These are phyloP conservation scores for Mucor sp. DNA, from an alignment of 371 early-diverging fungal genomes.

Conservation along the genomic window DNA sequence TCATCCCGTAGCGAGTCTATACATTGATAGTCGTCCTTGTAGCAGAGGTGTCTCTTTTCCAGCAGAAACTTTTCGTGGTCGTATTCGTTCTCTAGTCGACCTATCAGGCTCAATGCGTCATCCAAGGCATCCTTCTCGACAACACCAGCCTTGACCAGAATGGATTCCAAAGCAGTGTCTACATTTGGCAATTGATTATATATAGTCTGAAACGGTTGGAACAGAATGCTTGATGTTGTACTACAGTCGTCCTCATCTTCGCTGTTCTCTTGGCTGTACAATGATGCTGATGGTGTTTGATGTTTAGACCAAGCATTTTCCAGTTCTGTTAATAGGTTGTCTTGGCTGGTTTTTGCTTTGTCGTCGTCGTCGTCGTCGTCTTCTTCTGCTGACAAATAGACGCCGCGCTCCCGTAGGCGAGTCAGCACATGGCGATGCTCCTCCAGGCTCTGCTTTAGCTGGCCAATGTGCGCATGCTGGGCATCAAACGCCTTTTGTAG, in stretches of 20 bases:
- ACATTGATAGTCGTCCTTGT: not conserved
- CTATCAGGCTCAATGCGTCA: constrained; percentile 14
- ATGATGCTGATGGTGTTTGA: not conserved
- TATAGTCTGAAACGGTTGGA: constrained; percentile 1
- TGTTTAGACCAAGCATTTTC: constrained; percentile 17
- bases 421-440: constrained; percentile 31
- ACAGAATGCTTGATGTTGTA: not conserved
- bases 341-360: not conserved
- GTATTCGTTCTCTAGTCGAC: constrained; percentile 17
- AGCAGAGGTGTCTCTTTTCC: constrained; percentile 9
- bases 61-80: constrained; percentile 14
- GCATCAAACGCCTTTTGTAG: constrained; percentile 28
- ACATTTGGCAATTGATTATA: constrained; percentile 14
- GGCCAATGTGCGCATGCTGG: constrained; percentile 28
- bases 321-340: constrained; percentile 10
- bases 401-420: constrained; percentile 16
- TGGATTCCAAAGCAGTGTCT: constrained; percentile 15
- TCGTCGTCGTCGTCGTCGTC: not conserved
- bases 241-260: not conserved
- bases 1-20: not conserved
- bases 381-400: not conserved
- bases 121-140: constrained; percentile 20
- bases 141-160: constrained; percentile 12
- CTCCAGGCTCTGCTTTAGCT: constrained; percentile 33
- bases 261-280: not conserved